A percentile compares a stretch with the other conserved stretches of the same genome.
Evolutionary conservation across 2,329 filamentous ascomycete genomes (phyloP).

Genomic region (Sordariomycetes sp.): DNA sequence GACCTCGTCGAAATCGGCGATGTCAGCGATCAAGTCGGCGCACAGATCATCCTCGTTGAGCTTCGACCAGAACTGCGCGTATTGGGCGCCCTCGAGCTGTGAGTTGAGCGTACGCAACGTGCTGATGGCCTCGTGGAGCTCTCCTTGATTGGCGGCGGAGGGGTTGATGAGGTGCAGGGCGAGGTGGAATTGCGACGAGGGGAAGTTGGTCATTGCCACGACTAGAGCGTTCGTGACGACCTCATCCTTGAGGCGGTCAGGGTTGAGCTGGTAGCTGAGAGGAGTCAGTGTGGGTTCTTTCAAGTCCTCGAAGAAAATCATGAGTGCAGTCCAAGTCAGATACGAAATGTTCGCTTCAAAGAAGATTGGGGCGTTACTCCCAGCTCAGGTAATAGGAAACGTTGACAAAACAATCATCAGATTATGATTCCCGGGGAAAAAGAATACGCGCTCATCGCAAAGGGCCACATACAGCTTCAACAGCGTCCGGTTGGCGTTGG

Average conservation of each 20-base stretch:
- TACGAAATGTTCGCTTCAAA: conserved; percentile 34
- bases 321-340: too few species aligned
- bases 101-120: conserved; percentile 80
- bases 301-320: too few species aligned
- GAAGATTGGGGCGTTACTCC: too few species aligned
- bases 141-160: conserved; percentile 54
- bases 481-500: conserved; percentile 91
- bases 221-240: conserved; percentile 98
- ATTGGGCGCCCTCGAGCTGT: conserved; percentile 83
- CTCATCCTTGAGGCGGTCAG: conserved; percentile 92
- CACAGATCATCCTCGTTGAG: conserved; percentile 92
- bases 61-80: conserved; percentile 85
- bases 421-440: background rate
- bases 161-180: conserved; percentile 89
- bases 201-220: conserved; percentile 96
- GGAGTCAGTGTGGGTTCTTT: too few species aligned
- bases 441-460: background rate
- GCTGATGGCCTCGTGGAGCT: conserved; percentile 81
- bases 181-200: conserved; percentile 88
- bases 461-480: conserved; percentile 79
- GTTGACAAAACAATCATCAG: conserved; percentile 41
- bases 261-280: conserved; percentile 95
- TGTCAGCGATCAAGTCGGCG: conserved; percentile 89
- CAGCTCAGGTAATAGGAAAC: conserved; percentile 98
- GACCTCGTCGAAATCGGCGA: conserved; percentile 88